These are phyloP conservation scores for Agrocybe praecox DNA, from an alignment of 768 basidiomycete genomes.

Conservation along the genomic window DNA sequence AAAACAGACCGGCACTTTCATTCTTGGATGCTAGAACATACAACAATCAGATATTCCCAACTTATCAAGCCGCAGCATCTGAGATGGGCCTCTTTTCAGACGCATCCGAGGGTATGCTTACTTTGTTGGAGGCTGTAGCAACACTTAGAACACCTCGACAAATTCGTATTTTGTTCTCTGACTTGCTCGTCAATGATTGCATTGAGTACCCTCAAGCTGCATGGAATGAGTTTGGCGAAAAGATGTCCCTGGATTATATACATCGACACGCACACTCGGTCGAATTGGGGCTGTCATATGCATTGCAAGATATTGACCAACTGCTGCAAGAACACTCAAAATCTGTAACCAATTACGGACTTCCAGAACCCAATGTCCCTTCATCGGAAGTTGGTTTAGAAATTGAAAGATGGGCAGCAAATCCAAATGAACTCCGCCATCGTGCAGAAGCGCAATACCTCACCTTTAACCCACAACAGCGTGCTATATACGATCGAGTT, in stretches of 20 bases:
- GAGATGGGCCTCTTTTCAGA: slow-evolving; percentile 17
- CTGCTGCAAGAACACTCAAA: slow-evolving; percentile 17
- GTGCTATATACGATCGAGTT: not conserved
- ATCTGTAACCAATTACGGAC: slow-evolving; percentile 25
- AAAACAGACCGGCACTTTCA: slow-evolving; percentile 9
- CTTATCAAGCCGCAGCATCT: slow-evolving; percentile 23
- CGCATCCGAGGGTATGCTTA: slow-evolving; percentile 18
- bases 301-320: not conserved
- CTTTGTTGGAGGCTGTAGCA: slow-evolving; percentile 36
- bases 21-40: slow-evolving; percentile 21
- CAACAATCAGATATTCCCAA: slow-evolving; percentile 10
- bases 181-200: slow-evolving; percentile 36
- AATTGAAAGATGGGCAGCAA: slow-evolving; percentile 7
- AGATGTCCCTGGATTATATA: slow-evolving; percentile 15
- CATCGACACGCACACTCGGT: not conserved
- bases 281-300: not conserved
- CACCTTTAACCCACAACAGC: not conserved
- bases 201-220: slow-evolving; percentile 13
- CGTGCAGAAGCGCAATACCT: not conserved
- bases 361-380: slow-evolving; percentile 25
- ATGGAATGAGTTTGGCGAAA: slow-evolving; percentile 7
- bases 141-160: slow-evolving; percentile 33
- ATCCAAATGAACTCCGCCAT: not conserved
- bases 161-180: slow-evolving; percentile 39
- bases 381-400: slow-evolving; percentile 4